Percentiles rank a stretch among this genome's conserved stretches.
Conservation (phyloP, 495 filamentous ascomycete genomes). For the Talaromyces adpressus region DNA sequence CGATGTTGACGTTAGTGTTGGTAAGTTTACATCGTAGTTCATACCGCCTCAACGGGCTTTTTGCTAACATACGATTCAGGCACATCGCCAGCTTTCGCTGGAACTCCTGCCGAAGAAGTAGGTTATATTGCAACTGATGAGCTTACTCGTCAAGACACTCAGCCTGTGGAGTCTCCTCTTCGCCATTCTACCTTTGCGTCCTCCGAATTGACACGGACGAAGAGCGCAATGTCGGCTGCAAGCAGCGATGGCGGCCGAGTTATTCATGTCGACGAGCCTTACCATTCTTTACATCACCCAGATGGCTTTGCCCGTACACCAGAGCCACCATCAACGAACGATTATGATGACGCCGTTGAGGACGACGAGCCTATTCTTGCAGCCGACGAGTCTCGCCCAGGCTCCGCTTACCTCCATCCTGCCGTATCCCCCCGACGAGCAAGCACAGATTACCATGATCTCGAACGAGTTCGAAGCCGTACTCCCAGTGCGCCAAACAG, state of each 20-base stretch:
- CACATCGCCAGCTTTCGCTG: conserved; percentile 40
- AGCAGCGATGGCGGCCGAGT: conserved; percentile 48
- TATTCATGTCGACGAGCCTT: conserved; percentile 74
- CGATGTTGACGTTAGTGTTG: conserved; percentile 56
- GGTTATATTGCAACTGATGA: conserved; percentile 76
- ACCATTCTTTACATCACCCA: conserved; percentile 53
- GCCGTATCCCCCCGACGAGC: conserved; percentile 65
- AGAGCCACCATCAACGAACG: conserved; percentile 23
- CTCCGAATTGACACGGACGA: conserved; percentile 17
- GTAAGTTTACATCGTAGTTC: conserved; percentile 27
- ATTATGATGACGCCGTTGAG: conserved; percentile 32
- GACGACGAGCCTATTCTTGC: conserved; percentile 77
- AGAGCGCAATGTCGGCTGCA: conserved; percentile 31
- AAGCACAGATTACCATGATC: conserved; percentile 48
- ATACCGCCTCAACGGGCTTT: background rate
- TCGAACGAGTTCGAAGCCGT: conserved; percentile 35
- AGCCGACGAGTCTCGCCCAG: conserved; percentile 82
- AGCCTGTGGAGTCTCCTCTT: conserved; percentile 52
- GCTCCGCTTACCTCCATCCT: conserved; percentile 58
- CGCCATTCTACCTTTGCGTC: conserved; percentile 46
- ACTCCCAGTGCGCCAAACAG: conserved; percentile 58
- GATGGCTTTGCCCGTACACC: conserved; percentile 46
- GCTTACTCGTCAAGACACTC: conserved; percentile 44
- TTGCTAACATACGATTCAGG: conserved; percentile 24
- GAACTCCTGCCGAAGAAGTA: conserved; percentile 72